Conservation (phyloP, 2,329 filamentous ascomycete species). For the Macrophomina pseudophaseolina region DNA sequence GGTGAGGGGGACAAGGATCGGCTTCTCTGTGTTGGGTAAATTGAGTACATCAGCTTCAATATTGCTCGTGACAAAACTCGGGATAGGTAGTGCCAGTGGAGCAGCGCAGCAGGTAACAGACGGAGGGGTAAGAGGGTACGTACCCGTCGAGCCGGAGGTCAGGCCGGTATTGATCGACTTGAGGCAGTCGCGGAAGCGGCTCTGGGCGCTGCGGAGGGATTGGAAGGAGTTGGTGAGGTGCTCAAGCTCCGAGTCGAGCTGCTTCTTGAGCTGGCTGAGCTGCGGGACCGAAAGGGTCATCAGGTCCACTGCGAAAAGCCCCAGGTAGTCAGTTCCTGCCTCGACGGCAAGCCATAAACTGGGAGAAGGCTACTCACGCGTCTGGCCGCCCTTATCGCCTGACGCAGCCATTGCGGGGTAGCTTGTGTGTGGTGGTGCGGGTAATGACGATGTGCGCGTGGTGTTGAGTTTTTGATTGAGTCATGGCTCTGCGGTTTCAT, state of each 20-base stretch:
- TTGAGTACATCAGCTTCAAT: slow-evolving; percentile 25
- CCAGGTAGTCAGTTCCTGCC: background rate
- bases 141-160: slow-evolving; percentile 38
- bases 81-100: background rate
- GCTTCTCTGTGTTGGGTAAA: slow-evolving; percentile 51
- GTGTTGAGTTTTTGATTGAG: slow-evolving; percentile 26
- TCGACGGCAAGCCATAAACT: background rate
- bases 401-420: slow-evolving; percentile 25
- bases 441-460: slow-evolving; percentile 21
- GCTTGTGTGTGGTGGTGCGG: slow-evolving; percentile 2
- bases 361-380: background rate
- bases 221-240: slow-evolving; percentile 90
- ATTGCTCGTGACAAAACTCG: slow-evolving; percentile 37
- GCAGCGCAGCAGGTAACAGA: background rate
- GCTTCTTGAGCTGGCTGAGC: slow-evolving; percentile 90
- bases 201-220: slow-evolving; percentile 86
- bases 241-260: slow-evolving; percentile 94
- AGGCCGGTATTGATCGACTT: slow-evolving; percentile 71
- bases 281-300: slow-evolving; percentile 81
- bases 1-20: slow-evolving; percentile 89
- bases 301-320: slow-evolving; percentile 61
- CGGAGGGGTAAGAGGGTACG: background rate
- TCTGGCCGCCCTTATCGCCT: slow-evolving; percentile 20
- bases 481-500: slow-evolving; percentile 3
- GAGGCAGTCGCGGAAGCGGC: slow-evolving; percentile 90